Evolutionary conservation across 805 yeast genomes (phyloP).

Genomic region (Candida parachauliodes): DNA sequence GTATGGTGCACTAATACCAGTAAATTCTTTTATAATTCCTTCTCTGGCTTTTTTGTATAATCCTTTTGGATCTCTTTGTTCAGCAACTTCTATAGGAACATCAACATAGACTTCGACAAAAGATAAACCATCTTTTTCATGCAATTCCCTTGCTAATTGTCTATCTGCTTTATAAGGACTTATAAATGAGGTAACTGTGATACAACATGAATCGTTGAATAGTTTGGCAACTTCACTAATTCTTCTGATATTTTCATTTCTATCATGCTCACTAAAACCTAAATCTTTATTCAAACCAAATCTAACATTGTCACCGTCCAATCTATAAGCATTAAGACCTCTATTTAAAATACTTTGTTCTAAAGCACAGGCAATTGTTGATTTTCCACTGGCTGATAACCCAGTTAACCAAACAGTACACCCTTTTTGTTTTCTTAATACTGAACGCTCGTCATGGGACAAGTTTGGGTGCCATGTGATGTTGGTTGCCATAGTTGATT

Average conservation of each 20-base stretch:
- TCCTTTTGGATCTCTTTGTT: constrained; percentile 96
- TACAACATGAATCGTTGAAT: constrained; percentile 88
- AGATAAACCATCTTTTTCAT: constrained; percentile 68
- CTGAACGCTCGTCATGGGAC: constrained; percentile 75
- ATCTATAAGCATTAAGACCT: constrained; percentile 73
- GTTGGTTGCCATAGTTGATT: constrained; percentile 75
- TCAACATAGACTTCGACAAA: constrained; percentile 90
- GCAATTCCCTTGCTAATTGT: constrained; percentile 80
- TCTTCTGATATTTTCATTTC: constrained; percentile 93
- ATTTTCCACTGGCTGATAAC: constrained; percentile 90
- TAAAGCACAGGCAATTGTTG: constrained; percentile 91
- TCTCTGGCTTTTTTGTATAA: constrained; percentile 95
- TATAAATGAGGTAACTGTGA: constrained; percentile 88
- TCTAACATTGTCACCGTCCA: constrained; percentile 93
- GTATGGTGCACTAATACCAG: constrained; percentile 94
- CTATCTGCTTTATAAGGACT: constrained; percentile 88
- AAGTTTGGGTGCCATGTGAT: constrained; percentile 95
- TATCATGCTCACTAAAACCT: constrained; percentile 86
- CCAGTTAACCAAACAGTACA: constrained; percentile 96
- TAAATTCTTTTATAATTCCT: constrained; percentile 89
- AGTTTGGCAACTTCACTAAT: constrained; percentile 91
- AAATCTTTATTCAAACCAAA: constrained; percentile 94
- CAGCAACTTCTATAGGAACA: constrained; percentile 92
- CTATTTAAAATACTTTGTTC: constrained; percentile 75
- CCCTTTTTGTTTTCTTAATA: constrained; percentile 74